phyloP scores from a whole-genome alignment of 2,329 filamentous ascomycete species.

The Trichoderma guizhouense region DNA sequence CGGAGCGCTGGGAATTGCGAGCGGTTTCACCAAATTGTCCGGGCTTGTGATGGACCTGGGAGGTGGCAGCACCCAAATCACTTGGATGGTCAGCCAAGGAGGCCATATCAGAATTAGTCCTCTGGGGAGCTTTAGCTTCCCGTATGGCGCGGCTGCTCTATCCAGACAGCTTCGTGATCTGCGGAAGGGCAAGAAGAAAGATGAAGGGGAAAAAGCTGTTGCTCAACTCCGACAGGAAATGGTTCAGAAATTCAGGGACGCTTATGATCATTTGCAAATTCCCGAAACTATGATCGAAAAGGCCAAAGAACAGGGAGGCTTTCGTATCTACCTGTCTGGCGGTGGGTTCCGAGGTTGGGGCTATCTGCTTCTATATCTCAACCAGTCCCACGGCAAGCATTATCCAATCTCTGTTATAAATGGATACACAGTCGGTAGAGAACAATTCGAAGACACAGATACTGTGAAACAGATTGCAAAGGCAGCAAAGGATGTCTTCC shows the following conservation, averaged over 20 bases:
- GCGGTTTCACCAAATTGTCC: slow-evolving; percentile 56
- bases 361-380: slow-evolving; percentile 59
- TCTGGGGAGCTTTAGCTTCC: slow-evolving; percentile 60
- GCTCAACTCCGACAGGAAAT: slow-evolving; percentile 49
- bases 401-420: slow-evolving; percentile 73
- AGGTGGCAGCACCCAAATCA: slow-evolving; percentile 67
- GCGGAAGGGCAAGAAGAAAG: slow-evolving; percentile 34
- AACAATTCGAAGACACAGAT: slow-evolving; percentile 51
- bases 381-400: slow-evolving; percentile 53
- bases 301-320: slow-evolving; percentile 44
- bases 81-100: slow-evolving; percentile 56
- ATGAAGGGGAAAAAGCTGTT: slow-evolving; percentile 43
- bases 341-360: slow-evolving; percentile 72
- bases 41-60: slow-evolving; percentile 71
- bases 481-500: slow-evolving; percentile 46
- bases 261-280: slow-evolving; percentile 51
- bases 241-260: slow-evolving; percentile 46
- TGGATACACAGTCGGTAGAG: slow-evolving; percentile 53
- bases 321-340: slow-evolving; percentile 64
- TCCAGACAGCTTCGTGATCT: slow-evolving; percentile 50
- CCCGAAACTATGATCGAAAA: slow-evolving; percentile 47
- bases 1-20: slow-evolving; percentile 65
- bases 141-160: slow-evolving; percentile 67
- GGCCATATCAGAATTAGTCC: slow-evolving; percentile 51
- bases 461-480: slow-evolving; percentile 30